Percentiles rank a stretch among this genome's conserved stretches.
Conservation (phyloP, 371 early-diverging fungal genomes). For the Mortierella sp. region DNA sequence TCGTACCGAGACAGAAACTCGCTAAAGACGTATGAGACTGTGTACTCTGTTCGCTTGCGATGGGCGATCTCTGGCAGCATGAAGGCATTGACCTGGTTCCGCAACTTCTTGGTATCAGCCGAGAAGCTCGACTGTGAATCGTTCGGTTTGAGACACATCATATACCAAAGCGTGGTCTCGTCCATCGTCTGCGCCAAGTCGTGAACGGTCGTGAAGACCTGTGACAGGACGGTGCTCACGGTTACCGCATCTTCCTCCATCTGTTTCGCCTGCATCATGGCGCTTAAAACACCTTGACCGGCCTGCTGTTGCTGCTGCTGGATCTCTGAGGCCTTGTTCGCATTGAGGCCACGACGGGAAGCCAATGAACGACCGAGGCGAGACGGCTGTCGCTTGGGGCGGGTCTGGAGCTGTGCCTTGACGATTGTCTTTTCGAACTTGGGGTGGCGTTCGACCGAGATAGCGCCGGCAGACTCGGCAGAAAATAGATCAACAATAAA, state of each 20-base stretch:
- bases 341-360: constrained; percentile 19
- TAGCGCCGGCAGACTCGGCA: constrained; percentile 49
- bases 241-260: constrained; percentile 40
- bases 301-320: constrained; percentile 12
- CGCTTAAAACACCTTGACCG: constrained; percentile 13
- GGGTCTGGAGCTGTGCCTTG: constrained; percentile 69
- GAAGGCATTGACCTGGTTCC: constrained; percentile 75
- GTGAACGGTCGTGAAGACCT: constrained; percentile 75
- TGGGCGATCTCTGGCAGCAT: constrained; percentile 73
- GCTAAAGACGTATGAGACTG: constrained; percentile 71
- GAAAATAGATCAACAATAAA: constrained; percentile 74
- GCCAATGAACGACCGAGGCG: constrained; percentile 30
- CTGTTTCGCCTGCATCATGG: constrained; percentile 38
- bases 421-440: constrained; percentile 70
- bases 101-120: constrained; percentile 69
- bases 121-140: constrained; percentile 70
- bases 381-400: constrained; percentile 65
- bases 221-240: constrained; percentile 76
- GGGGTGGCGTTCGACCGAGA: constrained; percentile 72
- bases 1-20: constrained; percentile 79
- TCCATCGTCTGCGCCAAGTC: constrained; percentile 78
- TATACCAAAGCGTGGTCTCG: constrained; percentile 88
- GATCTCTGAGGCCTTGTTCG: constrained; percentile 2
- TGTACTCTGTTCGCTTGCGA: constrained; percentile 70
- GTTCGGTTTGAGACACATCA: constrained; percentile 86